Conservation (phyloP, 768 basidiomycete genomes). For the Pleurotus giganteus region DNA sequence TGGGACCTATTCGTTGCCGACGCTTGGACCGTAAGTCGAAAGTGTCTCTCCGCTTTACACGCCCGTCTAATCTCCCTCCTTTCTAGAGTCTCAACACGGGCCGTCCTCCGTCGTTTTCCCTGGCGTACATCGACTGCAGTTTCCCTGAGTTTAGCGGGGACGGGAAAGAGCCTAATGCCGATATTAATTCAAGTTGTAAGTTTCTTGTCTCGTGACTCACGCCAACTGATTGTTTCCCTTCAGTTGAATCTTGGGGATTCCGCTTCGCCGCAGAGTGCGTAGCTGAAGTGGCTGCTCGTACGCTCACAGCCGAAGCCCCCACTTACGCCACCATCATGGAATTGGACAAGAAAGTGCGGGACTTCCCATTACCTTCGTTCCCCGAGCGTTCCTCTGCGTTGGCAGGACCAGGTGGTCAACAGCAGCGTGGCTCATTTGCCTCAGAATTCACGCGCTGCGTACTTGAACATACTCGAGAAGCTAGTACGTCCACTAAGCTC, state of each 20-base stretch:
- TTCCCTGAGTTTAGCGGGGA: slow-evolving; percentile 43
- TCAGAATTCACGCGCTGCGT: slow-evolving; percentile 44
- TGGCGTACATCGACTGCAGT: slow-evolving; percentile 65
- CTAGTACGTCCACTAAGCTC: slow-evolving; percentile 26
- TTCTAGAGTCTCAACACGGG: slow-evolving; percentile 65
- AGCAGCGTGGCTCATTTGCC: slow-evolving; percentile 26
- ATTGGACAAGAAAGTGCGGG: slow-evolving; percentile 64
- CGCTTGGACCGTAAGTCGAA: slow-evolving; percentile 54
- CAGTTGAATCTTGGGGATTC: slow-evolving; percentile 61
- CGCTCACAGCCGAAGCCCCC: slow-evolving; percentile 63
- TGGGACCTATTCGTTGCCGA: slow-evolving; percentile 80
- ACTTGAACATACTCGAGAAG: slow-evolving; percentile 47
- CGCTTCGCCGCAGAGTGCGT: slow-evolving; percentile 67
- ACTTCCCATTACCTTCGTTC: slow-evolving; percentile 56
- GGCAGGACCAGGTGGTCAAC: neutral
- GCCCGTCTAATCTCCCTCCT: neutral
- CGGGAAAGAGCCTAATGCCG: slow-evolving; percentile 27
- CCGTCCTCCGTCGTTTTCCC: slow-evolving; percentile 65
- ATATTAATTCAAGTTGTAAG: slow-evolving; percentile 13
- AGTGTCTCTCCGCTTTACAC: neutral
- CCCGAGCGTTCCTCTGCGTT: slow-evolving; percentile 30
- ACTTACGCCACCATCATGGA: slow-evolving; percentile 65
- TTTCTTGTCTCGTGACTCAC: slow-evolving; percentile 4
- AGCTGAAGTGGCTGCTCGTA: slow-evolving; percentile 58
- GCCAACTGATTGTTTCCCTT: neutral